These are phyloP conservation scores for Myriangium duriaei DNA, from an alignment of 2,329 filamentous ascomycete species.

Conservation along the genomic window DNA sequence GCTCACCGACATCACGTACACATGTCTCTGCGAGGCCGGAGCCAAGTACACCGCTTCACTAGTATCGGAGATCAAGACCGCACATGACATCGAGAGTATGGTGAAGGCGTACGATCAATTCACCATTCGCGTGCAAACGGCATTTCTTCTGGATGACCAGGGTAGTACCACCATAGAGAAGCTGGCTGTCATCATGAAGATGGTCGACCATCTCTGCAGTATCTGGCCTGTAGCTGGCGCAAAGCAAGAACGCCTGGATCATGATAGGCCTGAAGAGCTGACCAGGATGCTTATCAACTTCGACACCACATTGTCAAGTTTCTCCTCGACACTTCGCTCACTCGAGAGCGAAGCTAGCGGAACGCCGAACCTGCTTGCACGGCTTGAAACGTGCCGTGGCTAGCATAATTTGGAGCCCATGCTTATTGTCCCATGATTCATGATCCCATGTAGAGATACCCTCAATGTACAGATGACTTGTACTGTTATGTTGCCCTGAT, in stretches of 20 bases:
- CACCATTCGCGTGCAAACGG: neutral
- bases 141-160: neutral
- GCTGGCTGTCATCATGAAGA: neutral
- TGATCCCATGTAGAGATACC: too few species aligned
- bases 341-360: neutral
- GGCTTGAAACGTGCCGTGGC: neutral
- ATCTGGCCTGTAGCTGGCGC: neutral
- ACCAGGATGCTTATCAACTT: too few species aligned
- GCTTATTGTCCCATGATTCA: too few species aligned
- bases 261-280: too few species aligned
- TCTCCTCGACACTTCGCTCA: too few species aligned
- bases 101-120: neutral
- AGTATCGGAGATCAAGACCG: neutral
- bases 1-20: neutral
- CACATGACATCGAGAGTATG: neutral
- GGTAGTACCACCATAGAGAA: neutral
- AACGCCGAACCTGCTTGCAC: neutral
- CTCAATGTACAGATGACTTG: too few species aligned
- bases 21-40: neutral
- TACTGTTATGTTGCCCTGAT: conserved; percentile 8
- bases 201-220: neutral
- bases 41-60: neutral
- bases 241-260: too few species aligned
- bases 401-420: too few species aligned
- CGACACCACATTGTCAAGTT: too few species aligned